These are phyloP conservation scores for Passiflora organensis DNA, from an alignment of 345 rosid species.

Conservation along the genomic window DNA sequence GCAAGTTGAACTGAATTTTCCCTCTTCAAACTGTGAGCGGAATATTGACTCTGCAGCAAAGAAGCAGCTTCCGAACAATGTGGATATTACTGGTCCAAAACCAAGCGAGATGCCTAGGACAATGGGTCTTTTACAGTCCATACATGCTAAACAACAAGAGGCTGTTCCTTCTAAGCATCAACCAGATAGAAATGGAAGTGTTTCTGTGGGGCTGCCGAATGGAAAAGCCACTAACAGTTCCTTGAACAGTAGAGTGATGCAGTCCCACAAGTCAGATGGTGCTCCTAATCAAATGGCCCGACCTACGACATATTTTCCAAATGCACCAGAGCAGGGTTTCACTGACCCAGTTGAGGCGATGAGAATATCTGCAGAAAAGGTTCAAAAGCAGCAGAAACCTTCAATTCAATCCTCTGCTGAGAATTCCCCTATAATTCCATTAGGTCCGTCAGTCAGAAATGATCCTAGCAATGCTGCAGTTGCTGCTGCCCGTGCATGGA, in stretches of 20 bases:
- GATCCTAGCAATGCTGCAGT: constrained; percentile 60
- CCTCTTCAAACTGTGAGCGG: constrained; percentile 48
- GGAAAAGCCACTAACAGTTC: constrained; percentile 35
- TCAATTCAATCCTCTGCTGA: constrained; percentile 24
- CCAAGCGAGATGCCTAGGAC: constrained; percentile 40
- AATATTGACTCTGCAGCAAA: constrained; percentile 33
- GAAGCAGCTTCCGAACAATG: constrained; percentile 37
- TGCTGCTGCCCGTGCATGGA: constrained; percentile 79
- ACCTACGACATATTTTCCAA: constrained; percentile 33
- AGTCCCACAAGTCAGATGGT: constrained; percentile 32
- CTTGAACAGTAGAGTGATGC: constrained; percentile 31
- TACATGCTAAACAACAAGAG: constrained; percentile 5
- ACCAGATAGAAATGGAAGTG: constrained; percentile 31
- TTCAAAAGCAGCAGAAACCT: constrained; percentile 49
- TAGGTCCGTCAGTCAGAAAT: constrained; percentile 41
- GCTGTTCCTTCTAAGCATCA: neutral
- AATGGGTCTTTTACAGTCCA: constrained; percentile 27
- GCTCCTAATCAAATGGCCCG: constrained; percentile 39
- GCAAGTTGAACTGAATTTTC: constrained; percentile 74
- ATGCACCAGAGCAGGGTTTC: constrained; percentile 41
- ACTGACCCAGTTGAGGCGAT: constrained; percentile 59
- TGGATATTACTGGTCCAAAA: constrained; percentile 28
- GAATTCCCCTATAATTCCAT: constrained; percentile 24
- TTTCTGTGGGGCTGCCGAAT: constrained; percentile 42
- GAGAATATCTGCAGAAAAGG: constrained; percentile 50